phyloP scores from a whole-genome alignment of 805 yeast genomes.

The Maudiozyma serrabonitensis region DNA sequence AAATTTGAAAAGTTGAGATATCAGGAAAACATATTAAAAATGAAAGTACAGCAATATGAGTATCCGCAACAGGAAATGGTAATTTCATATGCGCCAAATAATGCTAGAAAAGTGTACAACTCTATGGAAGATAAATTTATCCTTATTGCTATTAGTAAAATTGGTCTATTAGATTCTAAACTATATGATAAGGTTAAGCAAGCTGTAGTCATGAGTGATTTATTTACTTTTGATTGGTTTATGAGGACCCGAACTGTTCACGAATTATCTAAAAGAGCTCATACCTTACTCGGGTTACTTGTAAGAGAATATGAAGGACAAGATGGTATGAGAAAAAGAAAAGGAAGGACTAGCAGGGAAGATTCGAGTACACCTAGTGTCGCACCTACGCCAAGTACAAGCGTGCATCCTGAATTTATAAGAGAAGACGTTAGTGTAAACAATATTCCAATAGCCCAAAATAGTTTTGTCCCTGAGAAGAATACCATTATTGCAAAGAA shows the following conservation, averaged over 20 bases:
- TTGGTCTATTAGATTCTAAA: slow-evolving; percentile 52
- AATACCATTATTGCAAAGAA: too few species aligned
- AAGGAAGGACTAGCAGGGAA: slow-evolving; percentile 13
- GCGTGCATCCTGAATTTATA: not conserved
- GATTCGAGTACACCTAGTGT: slow-evolving; percentile 10
- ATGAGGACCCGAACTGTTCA: slow-evolving; percentile 60
- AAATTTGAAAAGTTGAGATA: slow-evolving; percentile 44
- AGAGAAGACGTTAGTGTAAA: not conserved
- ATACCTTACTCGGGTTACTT: slow-evolving; percentile 55
- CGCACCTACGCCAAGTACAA: not conserved
- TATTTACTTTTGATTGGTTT: slow-evolving; percentile 67
- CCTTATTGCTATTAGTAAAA: slow-evolving; percentile 48
- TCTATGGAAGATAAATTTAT: slow-evolving; percentile 63
- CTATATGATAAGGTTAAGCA: slow-evolving; percentile 56
- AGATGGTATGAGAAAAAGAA: slow-evolving; percentile 40
- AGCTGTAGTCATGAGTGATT: slow-evolving; percentile 48
- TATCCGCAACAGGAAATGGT: slow-evolving; percentile 54
- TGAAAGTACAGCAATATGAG: slow-evolving; percentile 43
- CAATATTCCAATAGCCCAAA: not conserved
- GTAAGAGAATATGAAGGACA: slow-evolving; percentile 63
- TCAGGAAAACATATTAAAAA: slow-evolving; percentile 47
- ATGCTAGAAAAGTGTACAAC: slow-evolving; percentile 64
- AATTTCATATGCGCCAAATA: slow-evolving; percentile 74
- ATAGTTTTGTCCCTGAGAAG: too few species aligned
- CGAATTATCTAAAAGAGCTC: slow-evolving; percentile 61